These are phyloP conservation scores for Syzygium grande DNA, from an alignment of 345 rosid species.

Conservation along the genomic window DNA sequence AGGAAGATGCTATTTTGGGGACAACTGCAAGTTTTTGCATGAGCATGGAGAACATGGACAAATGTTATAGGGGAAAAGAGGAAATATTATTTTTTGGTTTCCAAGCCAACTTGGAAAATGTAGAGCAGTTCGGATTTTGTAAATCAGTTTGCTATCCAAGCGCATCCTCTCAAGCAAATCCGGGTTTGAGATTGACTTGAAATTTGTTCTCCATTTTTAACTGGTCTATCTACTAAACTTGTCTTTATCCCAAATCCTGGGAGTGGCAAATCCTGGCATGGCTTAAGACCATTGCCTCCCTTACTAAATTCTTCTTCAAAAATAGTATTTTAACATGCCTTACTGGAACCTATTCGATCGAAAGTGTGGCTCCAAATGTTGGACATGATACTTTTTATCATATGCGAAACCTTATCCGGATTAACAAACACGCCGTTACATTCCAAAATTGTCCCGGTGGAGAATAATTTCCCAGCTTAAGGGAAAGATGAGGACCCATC, in stretches of 20 bases:
- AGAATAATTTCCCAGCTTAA: not conserved
- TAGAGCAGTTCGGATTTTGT: not conserved
- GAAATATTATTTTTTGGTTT: not conserved
- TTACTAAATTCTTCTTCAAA: not conserved
- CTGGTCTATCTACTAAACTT: not conserved
- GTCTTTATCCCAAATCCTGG: not conserved
- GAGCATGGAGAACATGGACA: not conserved
- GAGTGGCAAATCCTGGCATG: not conserved
- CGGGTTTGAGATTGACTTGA: not conserved
- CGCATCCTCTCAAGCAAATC: not conserved
- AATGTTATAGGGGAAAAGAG: not conserved
- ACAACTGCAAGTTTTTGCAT: conserved; percentile 43
- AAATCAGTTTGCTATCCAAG: not conserved
- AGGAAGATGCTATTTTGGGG: conserved; percentile 45
- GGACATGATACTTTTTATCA: not conserved
- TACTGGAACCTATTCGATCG: not conserved
- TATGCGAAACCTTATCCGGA: not conserved
- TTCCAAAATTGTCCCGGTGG: not conserved
- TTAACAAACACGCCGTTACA: rapidly evolving
- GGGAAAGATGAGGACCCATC: not conserved
- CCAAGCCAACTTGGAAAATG: not conserved
- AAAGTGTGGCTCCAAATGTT: not conserved
- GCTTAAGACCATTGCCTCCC: not conserved
- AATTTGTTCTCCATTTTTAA: not conserved
- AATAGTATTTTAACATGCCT: not conserved